Conservation (phyloP, 768 basidiomycete species). For the Hericium rajendrae region DNA sequence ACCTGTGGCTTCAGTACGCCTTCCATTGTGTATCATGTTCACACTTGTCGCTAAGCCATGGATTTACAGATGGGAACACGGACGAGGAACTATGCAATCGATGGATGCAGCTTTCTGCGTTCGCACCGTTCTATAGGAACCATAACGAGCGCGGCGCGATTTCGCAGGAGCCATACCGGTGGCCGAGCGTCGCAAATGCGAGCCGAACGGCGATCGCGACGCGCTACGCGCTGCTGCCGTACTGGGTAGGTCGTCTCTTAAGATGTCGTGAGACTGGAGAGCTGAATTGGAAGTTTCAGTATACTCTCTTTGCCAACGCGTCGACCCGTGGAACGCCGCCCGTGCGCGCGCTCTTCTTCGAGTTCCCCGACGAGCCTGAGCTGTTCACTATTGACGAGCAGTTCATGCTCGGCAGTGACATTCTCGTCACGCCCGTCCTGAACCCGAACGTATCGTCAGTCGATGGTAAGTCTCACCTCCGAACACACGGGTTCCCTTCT, state of each 20-base stretch:
- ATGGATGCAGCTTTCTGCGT: constrained; percentile 83
- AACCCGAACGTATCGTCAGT: constrained; percentile 60
- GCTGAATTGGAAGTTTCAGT: no score
- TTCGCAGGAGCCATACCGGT: constrained; percentile 72
- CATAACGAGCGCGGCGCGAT: constrained; percentile 60
- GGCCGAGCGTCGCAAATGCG: constrained; percentile 73
- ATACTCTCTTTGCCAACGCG: constrained; percentile 61
- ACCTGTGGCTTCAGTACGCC: constrained; percentile 54
- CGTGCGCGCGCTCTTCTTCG: constrained; percentile 66
- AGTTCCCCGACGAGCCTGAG: constrained; percentile 65
- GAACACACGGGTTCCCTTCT: not conserved
- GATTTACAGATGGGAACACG: constrained; percentile 40
- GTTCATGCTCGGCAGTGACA: constrained; percentile 60
- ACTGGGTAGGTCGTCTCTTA: constrained; percentile 47
- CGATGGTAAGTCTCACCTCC: constrained; percentile 33
- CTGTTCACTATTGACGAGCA: constrained; percentile 54
- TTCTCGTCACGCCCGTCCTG: constrained; percentile 72
- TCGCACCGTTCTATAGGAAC: constrained; percentile 76
- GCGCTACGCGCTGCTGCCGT: constrained; percentile 64
- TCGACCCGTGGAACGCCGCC: constrained; percentile 59
- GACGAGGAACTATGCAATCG: constrained; percentile 76
- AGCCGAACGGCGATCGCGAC: constrained; percentile 61
- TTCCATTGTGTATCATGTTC: constrained; percentile 5
- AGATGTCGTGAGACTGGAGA: no score
- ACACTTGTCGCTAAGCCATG: not conserved